phyloP scores from a whole-genome alignment of 345 rosid genomes.

The Angophora floribunda region DNA sequence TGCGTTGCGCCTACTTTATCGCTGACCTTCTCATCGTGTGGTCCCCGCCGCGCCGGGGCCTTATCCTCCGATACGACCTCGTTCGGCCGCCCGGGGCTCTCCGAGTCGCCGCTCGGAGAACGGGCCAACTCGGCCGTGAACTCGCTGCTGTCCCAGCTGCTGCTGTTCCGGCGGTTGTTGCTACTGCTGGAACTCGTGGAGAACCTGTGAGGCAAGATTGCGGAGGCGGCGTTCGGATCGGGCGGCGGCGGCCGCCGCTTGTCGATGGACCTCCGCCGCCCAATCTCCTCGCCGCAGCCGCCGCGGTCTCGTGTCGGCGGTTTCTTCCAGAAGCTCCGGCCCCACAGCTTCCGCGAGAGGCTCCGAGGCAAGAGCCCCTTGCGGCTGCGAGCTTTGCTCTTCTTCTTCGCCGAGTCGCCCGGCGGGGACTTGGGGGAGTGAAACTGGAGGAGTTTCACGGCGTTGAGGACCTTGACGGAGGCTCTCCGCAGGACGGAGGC shows the following conservation, averaged over 20 bases:
- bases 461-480: constrained; percentile 45
- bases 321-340: constrained; percentile 44
- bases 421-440: constrained; percentile 25
- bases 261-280: constrained; percentile 43
- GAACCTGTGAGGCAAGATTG: background rate
- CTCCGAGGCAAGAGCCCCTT: constrained; percentile 20
- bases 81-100: constrained; percentile 5
- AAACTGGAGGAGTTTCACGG: constrained; percentile 51
- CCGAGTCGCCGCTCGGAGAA: constrained; percentile 28
- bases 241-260: constrained; percentile 20
- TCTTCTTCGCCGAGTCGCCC: background rate
- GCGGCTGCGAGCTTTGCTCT: background rate
- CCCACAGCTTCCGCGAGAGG: constrained; percentile 40
- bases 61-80: constrained; percentile 16
- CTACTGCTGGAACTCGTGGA: constrained; percentile 18
- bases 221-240: constrained; percentile 3
- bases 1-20: constrained; percentile 19
- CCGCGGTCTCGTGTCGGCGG: background rate
- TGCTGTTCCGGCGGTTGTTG: background rate
- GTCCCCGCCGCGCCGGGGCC: background rate
- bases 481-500: constrained; percentile 54
- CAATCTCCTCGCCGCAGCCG: constrained; percentile 8
- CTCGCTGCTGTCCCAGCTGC: constrained; percentile 40
- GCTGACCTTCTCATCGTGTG: constrained; percentile 9
- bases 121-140: constrained; percentile 14